A percentile compares a stretch with the other conserved stretches of the same genome.
These are phyloP conservation scores for Puccinia brachypodii DNA, from an alignment of 1,284 basidiomycete species.

Conservation along the genomic window DNA sequence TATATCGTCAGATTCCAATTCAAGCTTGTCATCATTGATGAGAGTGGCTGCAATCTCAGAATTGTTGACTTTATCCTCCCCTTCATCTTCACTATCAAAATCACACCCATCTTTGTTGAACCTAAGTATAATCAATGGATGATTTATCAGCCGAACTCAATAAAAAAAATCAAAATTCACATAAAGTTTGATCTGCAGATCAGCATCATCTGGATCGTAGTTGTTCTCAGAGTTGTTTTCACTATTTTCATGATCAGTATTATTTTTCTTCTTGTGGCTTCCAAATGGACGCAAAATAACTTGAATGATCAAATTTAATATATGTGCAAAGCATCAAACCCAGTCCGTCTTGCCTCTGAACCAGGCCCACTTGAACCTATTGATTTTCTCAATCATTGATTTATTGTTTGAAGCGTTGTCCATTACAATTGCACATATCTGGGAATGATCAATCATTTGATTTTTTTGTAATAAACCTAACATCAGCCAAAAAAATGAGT, in stretches of 20 bases:
- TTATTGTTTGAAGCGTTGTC: constrained; percentile 14
- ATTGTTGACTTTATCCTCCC: background rate
- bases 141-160: too few relatives aligned
- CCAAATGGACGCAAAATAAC: background rate
- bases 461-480: too few relatives aligned
- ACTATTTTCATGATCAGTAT: background rate
- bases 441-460: too few relatives aligned
- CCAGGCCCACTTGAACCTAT: background rate
- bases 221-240: background rate
- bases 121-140: background rate
- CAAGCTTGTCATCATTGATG: background rate
- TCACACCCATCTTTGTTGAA: background rate
- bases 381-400: background rate
- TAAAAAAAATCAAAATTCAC: too few relatives aligned
- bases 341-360: background rate
- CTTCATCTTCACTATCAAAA: background rate
- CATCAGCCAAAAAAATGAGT: background rate
- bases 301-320: background rate
- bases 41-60: background rate
- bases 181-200: background rate
- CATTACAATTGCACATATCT: background rate
- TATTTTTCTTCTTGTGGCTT: constrained; percentile 12
- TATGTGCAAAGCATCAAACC: background rate
- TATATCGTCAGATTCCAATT: background rate
- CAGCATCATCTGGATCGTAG: background rate